Percentiles rank a stretch among this genome's conserved stretches.
These are phyloP conservation scores for Neurospora sp. DNA, from an alignment of 495 filamentous ascomycete genomes.

Conservation along the genomic window DNA sequence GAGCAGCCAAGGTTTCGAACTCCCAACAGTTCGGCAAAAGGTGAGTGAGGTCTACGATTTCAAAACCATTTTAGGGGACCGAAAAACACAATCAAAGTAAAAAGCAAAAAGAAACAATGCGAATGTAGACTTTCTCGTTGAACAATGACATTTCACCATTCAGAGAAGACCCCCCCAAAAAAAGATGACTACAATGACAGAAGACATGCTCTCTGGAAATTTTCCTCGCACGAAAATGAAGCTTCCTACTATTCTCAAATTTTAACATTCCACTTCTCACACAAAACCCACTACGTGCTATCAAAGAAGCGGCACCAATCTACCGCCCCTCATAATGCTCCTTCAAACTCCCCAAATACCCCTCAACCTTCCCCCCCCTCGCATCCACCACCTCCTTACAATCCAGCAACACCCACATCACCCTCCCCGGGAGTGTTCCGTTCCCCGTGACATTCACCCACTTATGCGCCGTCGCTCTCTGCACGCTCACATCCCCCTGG, in stretches of 20 bases:
- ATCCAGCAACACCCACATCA: not conserved
- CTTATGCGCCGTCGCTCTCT: slow-evolving; percentile 49
- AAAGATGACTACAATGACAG: not conserved
- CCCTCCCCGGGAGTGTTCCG: not conserved
- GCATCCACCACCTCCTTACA: not conserved
- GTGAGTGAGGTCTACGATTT: not conserved
- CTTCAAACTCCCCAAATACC: not conserved
- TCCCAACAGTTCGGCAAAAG: not conserved
- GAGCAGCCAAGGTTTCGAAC: not conserved
- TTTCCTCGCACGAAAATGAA: not conserved
- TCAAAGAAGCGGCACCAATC: not conserved
- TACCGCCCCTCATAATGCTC: not conserved
- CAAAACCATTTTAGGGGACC: too few species aligned
- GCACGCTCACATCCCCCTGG: slow-evolving; percentile 44
- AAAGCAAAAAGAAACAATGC: too few species aligned
- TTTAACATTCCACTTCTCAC: not conserved
- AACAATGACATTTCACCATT: too few species aligned
- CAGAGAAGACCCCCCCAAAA: too few species aligned
- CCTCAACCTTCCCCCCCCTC: not conserved
- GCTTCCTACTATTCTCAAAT: not conserved
- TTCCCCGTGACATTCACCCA: slow-evolving; percentile 39
- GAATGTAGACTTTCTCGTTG: too few species aligned
- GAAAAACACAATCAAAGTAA: too few species aligned
- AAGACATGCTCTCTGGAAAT: accelerated
- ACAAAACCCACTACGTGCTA: not conserved